Evolutionary conservation across 1,139 yeast genomes (phyloP).

Genomic region (Geotrichum citri-aurantii): DNA sequence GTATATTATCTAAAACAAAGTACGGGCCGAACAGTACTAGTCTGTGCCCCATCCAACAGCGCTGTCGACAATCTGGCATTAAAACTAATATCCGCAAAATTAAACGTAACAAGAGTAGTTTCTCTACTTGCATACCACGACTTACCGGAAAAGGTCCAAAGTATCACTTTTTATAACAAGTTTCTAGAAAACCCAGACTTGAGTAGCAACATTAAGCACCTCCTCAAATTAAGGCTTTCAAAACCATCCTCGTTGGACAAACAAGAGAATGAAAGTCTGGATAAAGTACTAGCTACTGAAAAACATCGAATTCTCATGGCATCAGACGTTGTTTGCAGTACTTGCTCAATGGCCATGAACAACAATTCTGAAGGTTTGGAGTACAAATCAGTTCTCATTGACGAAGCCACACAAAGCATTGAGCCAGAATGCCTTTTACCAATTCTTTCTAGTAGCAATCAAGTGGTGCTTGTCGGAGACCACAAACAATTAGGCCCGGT

Average conservation of each 20-base stretch:
- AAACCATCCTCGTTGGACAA: conserved; percentile 32
- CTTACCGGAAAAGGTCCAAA: conserved; percentile 65
- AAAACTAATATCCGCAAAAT: conserved; percentile 58
- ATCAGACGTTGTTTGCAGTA: conserved; percentile 80
- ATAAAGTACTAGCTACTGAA: conserved; percentile 37
- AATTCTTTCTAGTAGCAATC: conserved; percentile 78
- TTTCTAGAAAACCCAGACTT: background rate
- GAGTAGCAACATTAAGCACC: conserved; percentile 25
- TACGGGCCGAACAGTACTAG: conserved; percentile 57
- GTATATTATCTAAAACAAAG: conserved; percentile 64
- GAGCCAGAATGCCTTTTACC: conserved; percentile 92
- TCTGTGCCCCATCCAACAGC: conserved; percentile 94
- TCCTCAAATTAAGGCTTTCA: too few relatives aligned
- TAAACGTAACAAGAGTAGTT: conserved; percentile 66
- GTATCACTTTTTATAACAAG: conserved; percentile 7
- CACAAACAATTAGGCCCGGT: conserved; percentile 98
- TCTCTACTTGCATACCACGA: background rate
- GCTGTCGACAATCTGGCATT: conserved; percentile 87
- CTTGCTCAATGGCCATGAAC: conserved; percentile 92
- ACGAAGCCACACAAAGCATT: conserved; percentile 97
- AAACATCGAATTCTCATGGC: too few relatives aligned
- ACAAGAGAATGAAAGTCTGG: conserved; percentile 61
- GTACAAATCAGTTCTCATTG: conserved; percentile 90
- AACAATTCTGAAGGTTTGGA: conserved; percentile 69
- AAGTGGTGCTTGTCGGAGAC: conserved; percentile 97